These are phyloP conservation scores for Botrytis sinoallii DNA, from an alignment of 2,329 filamentous ascomycete species.

Conservation along the genomic window DNA sequence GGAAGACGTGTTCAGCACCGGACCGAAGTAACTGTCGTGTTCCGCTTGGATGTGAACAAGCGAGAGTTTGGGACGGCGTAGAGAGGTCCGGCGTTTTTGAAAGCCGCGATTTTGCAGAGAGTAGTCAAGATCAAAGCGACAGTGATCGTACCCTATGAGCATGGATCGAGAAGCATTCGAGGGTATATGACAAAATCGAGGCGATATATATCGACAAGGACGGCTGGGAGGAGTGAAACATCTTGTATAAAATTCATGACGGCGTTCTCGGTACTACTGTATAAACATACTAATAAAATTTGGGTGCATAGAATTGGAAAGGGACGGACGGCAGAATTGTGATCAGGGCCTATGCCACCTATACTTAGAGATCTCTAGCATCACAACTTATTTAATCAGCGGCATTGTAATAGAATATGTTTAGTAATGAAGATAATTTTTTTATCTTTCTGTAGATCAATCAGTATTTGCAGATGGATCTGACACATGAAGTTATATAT, in stretches of 20 bases:
- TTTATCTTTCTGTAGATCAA: background rate
- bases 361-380: background rate
- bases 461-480: background rate
- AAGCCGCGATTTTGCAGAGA: constrained; percentile 21
- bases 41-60: constrained; percentile 35
- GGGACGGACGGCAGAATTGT: too few species aligned
- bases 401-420: background rate
- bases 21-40: constrained; percentile 31
- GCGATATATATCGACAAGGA: background rate
- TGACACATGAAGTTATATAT: background rate
- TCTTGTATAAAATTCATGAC: background rate
- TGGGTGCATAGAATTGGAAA: background rate
- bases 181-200: background rate
- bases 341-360: background rate
- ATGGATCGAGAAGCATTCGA: background rate
- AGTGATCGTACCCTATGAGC: constrained; percentile 10
- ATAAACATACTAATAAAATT: background rate
- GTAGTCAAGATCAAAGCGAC: constrained; percentile 8
- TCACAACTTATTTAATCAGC: background rate
- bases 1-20: constrained; percentile 62
- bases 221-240: fast-evolving
- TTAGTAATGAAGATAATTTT: background rate
- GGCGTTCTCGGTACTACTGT: background rate
- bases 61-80: constrained; percentile 30
- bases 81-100: constrained; percentile 28